These are phyloP conservation scores for Carex pumila DNA, from an alignment of 176 grass and related monocot species.

Conservation along the genomic window DNA sequence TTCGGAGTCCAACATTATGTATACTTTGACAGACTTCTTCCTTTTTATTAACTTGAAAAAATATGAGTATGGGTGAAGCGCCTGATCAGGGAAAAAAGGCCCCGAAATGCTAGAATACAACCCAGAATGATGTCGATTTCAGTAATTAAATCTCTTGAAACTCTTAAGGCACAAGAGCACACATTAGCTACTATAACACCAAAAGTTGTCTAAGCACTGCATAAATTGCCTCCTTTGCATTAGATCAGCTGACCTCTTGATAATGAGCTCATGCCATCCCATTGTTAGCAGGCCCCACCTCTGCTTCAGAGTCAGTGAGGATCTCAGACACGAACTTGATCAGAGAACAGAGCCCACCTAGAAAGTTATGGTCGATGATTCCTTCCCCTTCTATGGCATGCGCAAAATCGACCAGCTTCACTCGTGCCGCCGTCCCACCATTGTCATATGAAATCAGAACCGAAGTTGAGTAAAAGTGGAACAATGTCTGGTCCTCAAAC, in stretches of 20 bases:
- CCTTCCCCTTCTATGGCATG: constrained; percentile 65
- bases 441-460: constrained; percentile 58
- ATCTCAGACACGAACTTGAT: constrained; percentile 65
- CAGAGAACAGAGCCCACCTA: constrained; percentile 71
- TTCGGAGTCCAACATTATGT: not conserved
- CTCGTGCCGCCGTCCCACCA: constrained; percentile 7
- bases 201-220: not conserved
- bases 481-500: constrained; percentile 85
- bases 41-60: not conserved
- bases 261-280: not conserved
- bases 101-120: not conserved
- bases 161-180: too few species aligned
- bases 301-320: constrained; percentile 22
- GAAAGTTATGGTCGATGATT: constrained; percentile 87
- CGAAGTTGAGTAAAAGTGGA: constrained; percentile 88
- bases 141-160: not conserved
- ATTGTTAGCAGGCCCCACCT: not conserved
- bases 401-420: constrained; percentile 83
- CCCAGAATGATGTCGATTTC: not conserved
- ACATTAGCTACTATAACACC: not conserved
- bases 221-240: not conserved
- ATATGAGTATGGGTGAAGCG: not conserved
- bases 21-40: not conserved
- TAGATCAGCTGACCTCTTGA: not conserved
- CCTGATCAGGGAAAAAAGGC: not conserved